Evolutionary conservation across 2,329 filamentous ascomycete species (phyloP).

Genomic region (Aspergillus neoniger): DNA sequence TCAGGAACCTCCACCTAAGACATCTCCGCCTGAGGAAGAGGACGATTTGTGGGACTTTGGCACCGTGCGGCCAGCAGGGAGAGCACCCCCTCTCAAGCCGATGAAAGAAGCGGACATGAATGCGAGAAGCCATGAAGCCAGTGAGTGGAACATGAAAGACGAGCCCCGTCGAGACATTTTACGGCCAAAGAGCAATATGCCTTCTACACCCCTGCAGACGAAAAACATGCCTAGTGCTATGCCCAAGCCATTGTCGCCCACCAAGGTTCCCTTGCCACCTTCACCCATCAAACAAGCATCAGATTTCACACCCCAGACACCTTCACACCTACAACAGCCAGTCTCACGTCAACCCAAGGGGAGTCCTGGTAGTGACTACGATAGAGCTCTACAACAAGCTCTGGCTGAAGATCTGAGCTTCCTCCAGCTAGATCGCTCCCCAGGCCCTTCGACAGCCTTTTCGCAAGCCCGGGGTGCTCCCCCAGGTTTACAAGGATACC

Average conservation of each 20-base stretch:
- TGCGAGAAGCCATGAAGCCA: slow-evolving; percentile 58
- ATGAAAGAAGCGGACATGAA: slow-evolving; percentile 84
- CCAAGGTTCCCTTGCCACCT: slow-evolving; percentile 62
- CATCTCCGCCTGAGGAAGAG: slow-evolving; percentile 53
- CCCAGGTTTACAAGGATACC: slow-evolving; percentile 17
- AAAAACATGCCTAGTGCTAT: slow-evolving; percentile 39
- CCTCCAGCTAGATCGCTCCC: slow-evolving; percentile 38
- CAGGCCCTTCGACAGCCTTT: slow-evolving; percentile 20
- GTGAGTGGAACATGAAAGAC: slow-evolving; percentile 36
- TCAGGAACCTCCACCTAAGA: slow-evolving; percentile 34
- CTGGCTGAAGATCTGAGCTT: slow-evolving; percentile 45
- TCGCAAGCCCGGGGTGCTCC: slow-evolving; percentile 16
- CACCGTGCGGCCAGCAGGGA: slow-evolving; percentile 80
- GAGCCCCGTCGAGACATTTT: slow-evolving; percentile 29
- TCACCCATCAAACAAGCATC: slow-evolving; percentile 58
- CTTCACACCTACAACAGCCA: slow-evolving; percentile 49
- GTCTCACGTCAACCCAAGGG: slow-evolving; percentile 33
- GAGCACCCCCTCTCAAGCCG: slow-evolving; percentile 64
- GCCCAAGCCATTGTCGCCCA: slow-evolving; percentile 51
- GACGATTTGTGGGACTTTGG: slow-evolving; percentile 98
- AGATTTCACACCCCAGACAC: slow-evolving; percentile 53
- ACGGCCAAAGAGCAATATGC: slow-evolving; percentile 48
- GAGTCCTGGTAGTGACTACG: slow-evolving; percentile 44
- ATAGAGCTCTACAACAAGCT: slow-evolving; percentile 44
- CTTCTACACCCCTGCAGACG: slow-evolving; percentile 61